Percentiles rank a stretch among this genome's conserved stretches.
phyloP scores from a whole-genome alignment of 2,329 filamentous ascomycete species.

The Colletotrichum sansevieriae region DNA sequence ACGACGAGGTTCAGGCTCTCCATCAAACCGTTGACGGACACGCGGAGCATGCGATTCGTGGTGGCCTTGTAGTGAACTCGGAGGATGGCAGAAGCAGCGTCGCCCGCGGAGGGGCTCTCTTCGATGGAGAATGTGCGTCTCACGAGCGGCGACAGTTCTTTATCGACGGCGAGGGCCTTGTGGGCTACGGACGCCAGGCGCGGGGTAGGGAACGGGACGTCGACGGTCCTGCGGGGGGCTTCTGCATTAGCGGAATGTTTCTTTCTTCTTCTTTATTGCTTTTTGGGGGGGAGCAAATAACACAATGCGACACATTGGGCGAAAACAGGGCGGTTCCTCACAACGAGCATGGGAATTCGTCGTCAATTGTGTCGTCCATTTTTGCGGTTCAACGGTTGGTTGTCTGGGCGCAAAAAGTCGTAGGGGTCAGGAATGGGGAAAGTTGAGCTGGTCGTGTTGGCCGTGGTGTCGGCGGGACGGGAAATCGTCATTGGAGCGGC shows the following conservation, averaged over 20 bases:
- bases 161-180: constrained; percentile 83
- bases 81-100: constrained; percentile 63
- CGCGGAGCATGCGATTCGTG: constrained; percentile 95
- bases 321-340: constrained; percentile 53
- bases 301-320: constrained; percentile 6
- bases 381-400: constrained; percentile 34
- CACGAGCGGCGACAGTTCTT: constrained; percentile 89
- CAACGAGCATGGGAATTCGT: constrained; percentile 74
- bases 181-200: constrained; percentile 84
- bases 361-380: constrained; percentile 55
- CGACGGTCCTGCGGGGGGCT: constrained; percentile 62
- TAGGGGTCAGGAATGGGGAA: constrained; percentile 15
- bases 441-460: constrained; percentile 2
- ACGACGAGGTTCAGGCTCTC: constrained; percentile 88
- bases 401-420: constrained; percentile 3
- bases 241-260: constrained; percentile 25
- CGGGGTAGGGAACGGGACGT: constrained; percentile 84
- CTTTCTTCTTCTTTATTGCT: constrained; percentile 34
- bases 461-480: background rate
- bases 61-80: constrained; percentile 85
- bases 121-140: constrained; percentile 74
- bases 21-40: constrained; percentile 96
- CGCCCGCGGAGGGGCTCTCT: constrained; percentile 42
- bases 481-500: constrained; percentile 29
- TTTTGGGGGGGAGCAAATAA: background rate